Base-by-base conservation (phyloP, 768 basidiomycete species). In the Chalciporus sphaerocephalus region DNA sequence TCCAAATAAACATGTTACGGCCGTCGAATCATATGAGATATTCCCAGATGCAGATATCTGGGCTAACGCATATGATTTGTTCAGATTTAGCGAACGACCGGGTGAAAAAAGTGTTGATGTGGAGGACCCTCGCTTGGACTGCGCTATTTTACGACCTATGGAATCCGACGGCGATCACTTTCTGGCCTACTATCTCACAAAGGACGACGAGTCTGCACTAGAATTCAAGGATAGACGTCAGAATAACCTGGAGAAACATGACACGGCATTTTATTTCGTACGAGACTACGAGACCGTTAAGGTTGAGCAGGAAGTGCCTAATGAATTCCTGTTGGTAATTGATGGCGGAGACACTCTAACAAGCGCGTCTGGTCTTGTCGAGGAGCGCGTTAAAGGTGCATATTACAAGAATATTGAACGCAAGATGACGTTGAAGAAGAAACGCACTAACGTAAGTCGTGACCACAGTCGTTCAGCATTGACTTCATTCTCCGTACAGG, bases 391-490 rank as follows among this genome's bases (percentile, higher is more conserved):
- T 21, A 81, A 79, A 57, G 89, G 85, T n/a, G 90, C 84, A 0
- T 92, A 87, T 58, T 92, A 91, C 69, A 92, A 90, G 67, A 84
- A 83, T 59, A 89, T 92, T 43, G 87, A 90, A 67, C 80, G 89
- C 37, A 92, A 91, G 68, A 91, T 91, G 83, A 73, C 79, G 18
- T 71, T 92, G 33, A 91, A 91, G 67, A 91, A 90, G 71, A 89
- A 83, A 64, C 80, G 90, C 7, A 78, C 78, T 15, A 87, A 87
- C 61, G 89, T 90, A 50, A 63, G n/a, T 71, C 13, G n/a, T n/a
- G n/a, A n/a, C n/a, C n/a, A n/a, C n/a, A n/a, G n/a, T n/a, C n/a
- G n/a, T n/a, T n/a, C n/a, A n/a, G n/a, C n/a, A n/a, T n/a, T n/a
- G n/a, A n/a, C n/a, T n/a, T n/a, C n/a, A n/a, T n/a, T n/a, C n/a